Conservation (phyloP, 352 stramenopile species). For the Aphanomyces cochlioides region DNA sequence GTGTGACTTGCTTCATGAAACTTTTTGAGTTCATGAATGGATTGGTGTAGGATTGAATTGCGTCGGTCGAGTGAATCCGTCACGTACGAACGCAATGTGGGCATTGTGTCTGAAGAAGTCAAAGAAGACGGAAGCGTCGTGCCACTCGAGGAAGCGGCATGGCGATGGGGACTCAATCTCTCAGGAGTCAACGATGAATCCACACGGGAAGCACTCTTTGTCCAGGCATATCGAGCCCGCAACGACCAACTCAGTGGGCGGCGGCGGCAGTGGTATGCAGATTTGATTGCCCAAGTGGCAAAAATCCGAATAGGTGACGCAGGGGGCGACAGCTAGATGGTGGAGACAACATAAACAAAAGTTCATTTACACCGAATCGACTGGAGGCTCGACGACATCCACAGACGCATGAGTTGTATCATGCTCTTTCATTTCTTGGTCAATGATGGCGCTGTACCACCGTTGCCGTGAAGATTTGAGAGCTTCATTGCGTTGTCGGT, state of each 20-base stretch:
- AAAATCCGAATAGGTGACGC: too few relatives aligned
- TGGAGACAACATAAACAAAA: too few relatives aligned
- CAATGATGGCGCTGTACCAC: constrained; percentile 4
- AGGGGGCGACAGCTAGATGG: too few relatives aligned
- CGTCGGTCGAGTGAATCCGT: not conserved
- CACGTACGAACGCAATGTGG: not conserved
- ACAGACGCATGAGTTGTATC: too few relatives aligned
- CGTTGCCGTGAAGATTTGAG: constrained; percentile 7
- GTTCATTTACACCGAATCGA: too few relatives aligned
- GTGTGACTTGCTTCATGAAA: not conserved
- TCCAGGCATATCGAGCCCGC: not conserved
- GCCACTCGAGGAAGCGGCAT: not conserved
- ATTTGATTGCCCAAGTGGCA: too few relatives aligned
- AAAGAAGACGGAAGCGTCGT: not conserved
- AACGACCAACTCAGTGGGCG: too few relatives aligned
- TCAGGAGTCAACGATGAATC: not conserved
- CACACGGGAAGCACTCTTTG: not conserved
- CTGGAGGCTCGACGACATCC: too few relatives aligned
- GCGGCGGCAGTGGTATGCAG: too few relatives aligned
- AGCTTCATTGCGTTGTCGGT: not conserved
- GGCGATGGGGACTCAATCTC: not conserved
- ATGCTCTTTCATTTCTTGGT: not conserved
- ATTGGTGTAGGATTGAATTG: not conserved
- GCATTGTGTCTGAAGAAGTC: not conserved
- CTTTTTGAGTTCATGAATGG: not conserved